These are phyloP conservation scores for Phycomyces nitens DNA, from an alignment of 192 early-diverging fungal species.

Conservation along the genomic window DNA sequence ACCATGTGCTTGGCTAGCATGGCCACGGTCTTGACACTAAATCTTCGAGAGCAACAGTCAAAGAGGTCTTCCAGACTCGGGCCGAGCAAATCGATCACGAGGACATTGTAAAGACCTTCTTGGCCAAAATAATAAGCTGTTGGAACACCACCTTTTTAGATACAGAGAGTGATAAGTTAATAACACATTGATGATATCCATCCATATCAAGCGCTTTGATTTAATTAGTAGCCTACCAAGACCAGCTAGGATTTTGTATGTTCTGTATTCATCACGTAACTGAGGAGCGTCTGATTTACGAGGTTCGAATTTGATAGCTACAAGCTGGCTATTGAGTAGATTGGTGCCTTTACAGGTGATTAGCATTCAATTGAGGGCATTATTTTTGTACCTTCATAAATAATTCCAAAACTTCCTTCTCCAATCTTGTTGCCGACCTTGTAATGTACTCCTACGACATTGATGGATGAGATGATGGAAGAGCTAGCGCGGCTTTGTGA, in stretches of 20 bases:
- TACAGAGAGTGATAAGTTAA: conserved; percentile 6
- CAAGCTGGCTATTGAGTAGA: conserved; percentile 83
- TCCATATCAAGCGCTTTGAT: too few relatives aligned
- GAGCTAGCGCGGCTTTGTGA: neutral
- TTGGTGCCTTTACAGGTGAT: conserved; percentile 58
- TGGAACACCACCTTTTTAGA: conserved; percentile 72
- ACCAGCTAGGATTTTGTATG: conserved; percentile 88
- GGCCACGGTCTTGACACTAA: conserved; percentile 90
- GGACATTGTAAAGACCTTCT: conserved; percentile 92
- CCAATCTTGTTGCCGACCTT: conserved; percentile 95
- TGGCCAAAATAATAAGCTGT: conserved; percentile 94
- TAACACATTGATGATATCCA: neutral
- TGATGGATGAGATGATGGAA: conserved; percentile 25
- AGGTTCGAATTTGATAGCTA: conserved; percentile 97
- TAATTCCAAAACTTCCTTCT: conserved; percentile 97
- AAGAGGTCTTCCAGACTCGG: conserved; percentile 94
- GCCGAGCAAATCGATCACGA: conserved; percentile 93
- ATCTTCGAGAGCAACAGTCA: conserved; percentile 91
- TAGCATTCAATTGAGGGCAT: too few relatives aligned
- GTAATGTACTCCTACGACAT: conserved; percentile 94
- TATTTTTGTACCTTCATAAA: conserved; percentile 82
- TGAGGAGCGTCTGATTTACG: conserved; percentile 97
- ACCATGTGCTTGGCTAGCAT: conserved; percentile 97
- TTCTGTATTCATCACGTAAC: conserved; percentile 91
- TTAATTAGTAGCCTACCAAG: too few relatives aligned